These are phyloP conservation scores for Mangifera indica DNA, from an alignment of 345 rosid genomes.

Conservation along the genomic window DNA sequence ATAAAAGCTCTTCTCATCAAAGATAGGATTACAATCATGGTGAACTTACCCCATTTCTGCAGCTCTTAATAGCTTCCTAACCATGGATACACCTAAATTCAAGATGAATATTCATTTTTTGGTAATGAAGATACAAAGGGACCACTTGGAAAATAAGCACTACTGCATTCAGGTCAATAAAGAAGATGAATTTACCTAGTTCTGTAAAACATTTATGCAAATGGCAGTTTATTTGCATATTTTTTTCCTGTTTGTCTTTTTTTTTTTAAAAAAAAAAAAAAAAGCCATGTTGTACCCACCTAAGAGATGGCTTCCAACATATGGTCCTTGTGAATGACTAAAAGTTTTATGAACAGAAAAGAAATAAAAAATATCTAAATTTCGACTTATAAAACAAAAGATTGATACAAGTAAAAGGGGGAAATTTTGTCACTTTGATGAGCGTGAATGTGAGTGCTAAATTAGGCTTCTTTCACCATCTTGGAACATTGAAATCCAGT, in stretches of 20 bases:
- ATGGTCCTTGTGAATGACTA: neutral
- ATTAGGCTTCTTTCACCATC: slow-evolving; percentile 4
- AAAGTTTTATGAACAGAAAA: neutral
- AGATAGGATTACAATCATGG: neutral
- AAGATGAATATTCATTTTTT: neutral
- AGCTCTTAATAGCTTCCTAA: neutral
- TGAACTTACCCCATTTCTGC: neutral
- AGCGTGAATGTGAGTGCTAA: neutral
- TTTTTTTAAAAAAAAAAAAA: too few relatives aligned
- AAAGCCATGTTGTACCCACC: neutral
- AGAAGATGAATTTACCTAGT: neutral
- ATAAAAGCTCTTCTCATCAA: neutral
- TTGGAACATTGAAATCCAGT: neutral
- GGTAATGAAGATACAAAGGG: neutral
- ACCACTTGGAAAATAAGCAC: neutral
- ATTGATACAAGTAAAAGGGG: neutral
- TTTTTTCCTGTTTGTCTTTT: neutral
- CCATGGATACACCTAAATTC: too few relatives aligned
- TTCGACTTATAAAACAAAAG: neutral
- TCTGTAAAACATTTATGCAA: neutral
- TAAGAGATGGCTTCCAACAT: neutral
- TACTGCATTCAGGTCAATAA: neutral
- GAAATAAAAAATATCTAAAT: neutral
- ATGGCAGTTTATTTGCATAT: neutral
- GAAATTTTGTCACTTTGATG: neutral